These are phyloP conservation scores for Claviceps capensis DNA, from an alignment of 2,329 filamentous ascomycete species.

Conservation along the genomic window DNA sequence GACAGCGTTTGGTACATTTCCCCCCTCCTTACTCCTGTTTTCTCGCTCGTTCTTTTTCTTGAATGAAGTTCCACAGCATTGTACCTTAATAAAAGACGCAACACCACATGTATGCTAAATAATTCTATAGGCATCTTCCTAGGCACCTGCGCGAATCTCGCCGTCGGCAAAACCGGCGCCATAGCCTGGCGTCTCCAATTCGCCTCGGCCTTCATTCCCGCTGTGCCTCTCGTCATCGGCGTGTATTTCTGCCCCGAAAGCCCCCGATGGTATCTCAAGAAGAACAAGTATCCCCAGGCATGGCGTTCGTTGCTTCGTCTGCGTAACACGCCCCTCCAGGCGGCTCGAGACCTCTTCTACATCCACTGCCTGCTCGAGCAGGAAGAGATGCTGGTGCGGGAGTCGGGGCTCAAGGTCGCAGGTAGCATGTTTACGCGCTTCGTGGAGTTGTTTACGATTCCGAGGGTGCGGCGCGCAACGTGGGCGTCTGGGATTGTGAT, in stretches of 20 bases:
- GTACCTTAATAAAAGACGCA: no score
- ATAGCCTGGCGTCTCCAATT: constrained; percentile 52
- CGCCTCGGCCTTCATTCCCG: constrained; percentile 51
- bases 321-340: constrained; percentile 44
- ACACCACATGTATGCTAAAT: no score
- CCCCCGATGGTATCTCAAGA: constrained; percentile 54
- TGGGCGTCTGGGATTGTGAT: constrained; percentile 55
- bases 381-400: constrained; percentile 14
- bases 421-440: constrained; percentile 37
- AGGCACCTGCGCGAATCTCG: constrained; percentile 51
- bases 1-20: constrained; percentile 2
- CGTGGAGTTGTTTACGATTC: constrained; percentile 42
- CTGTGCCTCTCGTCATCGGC: constrained; percentile 41
- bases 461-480: constrained; percentile 46
- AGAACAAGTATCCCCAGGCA: constrained; percentile 38
- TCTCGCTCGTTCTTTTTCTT: no score
- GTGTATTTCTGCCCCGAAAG: constrained; percentile 52
- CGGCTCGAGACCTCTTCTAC: constrained; percentile 48
- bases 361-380: constrained; percentile 31
- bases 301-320: constrained; percentile 42
- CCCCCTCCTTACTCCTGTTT: background rate
- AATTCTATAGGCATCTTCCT: constrained; percentile 41
- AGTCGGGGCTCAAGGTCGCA: constrained; percentile 19
- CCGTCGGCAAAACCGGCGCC: constrained; percentile 42
- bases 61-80: no score